Percentiles rank a stretch among this genome's conserved stretches.
Evolutionary conservation across 306 rosid species (phyloP).

Genomic region (Malus fusca): DNA sequence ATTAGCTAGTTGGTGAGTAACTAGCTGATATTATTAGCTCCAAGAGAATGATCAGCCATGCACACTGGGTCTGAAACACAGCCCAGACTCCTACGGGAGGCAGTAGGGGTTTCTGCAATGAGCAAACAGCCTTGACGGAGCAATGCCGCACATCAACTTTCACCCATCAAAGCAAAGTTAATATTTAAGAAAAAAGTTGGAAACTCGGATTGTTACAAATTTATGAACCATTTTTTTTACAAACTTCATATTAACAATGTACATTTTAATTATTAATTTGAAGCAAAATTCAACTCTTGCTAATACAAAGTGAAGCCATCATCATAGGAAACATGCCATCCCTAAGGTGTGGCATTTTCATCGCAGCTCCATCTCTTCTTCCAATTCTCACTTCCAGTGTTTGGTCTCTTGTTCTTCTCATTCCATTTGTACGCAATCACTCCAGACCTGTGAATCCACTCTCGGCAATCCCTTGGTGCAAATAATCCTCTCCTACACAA

Average conservation of each 20-base stretch:
- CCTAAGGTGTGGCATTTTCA: slow-evolving; percentile 49
- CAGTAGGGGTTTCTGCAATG: neutral
- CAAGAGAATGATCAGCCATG: neutral
- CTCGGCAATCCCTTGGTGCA: slow-evolving; percentile 87
- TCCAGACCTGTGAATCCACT: slow-evolving; percentile 71
- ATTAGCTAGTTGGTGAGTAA: too few species aligned
- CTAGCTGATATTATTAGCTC: neutral
- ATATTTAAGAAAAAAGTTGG: neutral
- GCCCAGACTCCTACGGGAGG: neutral
- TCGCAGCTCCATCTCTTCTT: slow-evolving; percentile 69
- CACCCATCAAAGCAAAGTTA: neutral
- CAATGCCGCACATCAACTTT: neutral
- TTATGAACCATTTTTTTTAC: neutral
- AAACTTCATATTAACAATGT: neutral
- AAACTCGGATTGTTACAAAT: neutral
- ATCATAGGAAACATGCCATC: slow-evolving; percentile 66
- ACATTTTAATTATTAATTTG: neutral
- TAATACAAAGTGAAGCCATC: slow-evolving; percentile 65
- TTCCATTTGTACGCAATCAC: slow-evolving; percentile 78
- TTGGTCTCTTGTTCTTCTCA: slow-evolving; percentile 52
- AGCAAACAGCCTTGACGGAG: neutral
- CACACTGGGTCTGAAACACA: neutral
- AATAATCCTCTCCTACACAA: slow-evolving; percentile 55
- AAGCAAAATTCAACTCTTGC: neutral
- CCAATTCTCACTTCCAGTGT: slow-evolving; percentile 65